These are phyloP conservation scores for Solanum appendiculatum DNA, from an alignment of 257 asterid genomes.

Conservation along the genomic window DNA sequence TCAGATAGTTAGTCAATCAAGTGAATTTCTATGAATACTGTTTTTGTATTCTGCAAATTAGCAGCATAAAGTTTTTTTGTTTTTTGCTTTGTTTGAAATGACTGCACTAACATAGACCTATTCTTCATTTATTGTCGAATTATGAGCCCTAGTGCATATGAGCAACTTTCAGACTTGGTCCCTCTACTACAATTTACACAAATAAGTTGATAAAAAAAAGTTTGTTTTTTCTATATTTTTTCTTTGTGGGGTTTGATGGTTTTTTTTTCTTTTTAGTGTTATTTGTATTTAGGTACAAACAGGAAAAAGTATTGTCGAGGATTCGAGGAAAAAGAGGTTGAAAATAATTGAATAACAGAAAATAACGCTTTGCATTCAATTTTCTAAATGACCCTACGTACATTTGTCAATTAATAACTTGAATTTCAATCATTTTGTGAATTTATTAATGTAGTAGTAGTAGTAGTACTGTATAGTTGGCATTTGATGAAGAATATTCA, in stretches of 20 bases:
- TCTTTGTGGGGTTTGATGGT: background rate
- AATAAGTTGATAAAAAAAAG: background rate
- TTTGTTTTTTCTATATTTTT: background rate
- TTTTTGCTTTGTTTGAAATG: background rate
- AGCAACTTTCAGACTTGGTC: background rate
- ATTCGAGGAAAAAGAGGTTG: background rate
- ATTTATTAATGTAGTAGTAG: background rate
- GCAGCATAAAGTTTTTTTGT: background rate
- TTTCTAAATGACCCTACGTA: background rate
- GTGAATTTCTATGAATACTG: accelerated
- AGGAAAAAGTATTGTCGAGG: background rate
- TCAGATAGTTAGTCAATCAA: background rate
- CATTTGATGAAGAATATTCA: background rate
- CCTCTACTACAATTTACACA: background rate
- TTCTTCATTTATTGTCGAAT: background rate
- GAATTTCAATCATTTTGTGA: background rate
- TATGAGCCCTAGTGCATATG: background rate
- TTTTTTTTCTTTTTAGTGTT: background rate
- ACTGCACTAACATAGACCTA: background rate
- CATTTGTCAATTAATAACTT: background rate
- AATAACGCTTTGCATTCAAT: background rate
- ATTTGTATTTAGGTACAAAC: background rate
- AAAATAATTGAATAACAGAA: background rate
- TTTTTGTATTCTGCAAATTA: background rate
- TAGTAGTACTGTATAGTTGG: background rate